Conservation (phyloP, 176 grass and related monocot genomes). For the Melocanna baccifera region DNA sequence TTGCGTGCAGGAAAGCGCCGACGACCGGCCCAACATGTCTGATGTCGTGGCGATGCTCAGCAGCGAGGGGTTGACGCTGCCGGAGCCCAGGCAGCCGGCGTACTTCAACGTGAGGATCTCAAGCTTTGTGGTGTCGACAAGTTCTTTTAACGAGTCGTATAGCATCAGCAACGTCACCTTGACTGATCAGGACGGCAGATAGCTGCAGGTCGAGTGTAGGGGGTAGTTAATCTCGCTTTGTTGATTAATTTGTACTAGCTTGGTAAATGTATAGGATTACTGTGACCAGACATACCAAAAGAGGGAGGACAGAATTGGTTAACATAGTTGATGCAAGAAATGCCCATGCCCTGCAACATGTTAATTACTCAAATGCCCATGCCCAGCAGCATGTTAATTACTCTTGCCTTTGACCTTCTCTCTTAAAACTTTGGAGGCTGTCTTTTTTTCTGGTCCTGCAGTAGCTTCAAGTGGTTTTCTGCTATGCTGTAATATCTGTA, state of each 20-base stretch:
- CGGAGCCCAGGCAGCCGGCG: conserved; percentile 43
- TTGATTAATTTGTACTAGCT: background rate
- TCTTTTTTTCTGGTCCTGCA: background rate
- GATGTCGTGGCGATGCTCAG: conserved; percentile 41
- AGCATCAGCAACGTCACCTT: conserved; percentile 32
- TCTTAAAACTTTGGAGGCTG: background rate
- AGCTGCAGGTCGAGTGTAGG: background rate
- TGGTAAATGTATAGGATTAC: conserved; percentile 2
- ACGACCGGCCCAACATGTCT: conserved; percentile 40
- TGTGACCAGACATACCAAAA: background rate
- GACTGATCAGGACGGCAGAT: conserved; percentile 30
- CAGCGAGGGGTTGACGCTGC: conserved; percentile 44
- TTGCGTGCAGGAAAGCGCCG: conserved; percentile 59
- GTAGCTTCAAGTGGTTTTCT: background rate
- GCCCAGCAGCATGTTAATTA: background rate
- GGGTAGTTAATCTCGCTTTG: background rate
- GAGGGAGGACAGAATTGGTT: conserved; percentile 14
- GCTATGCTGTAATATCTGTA: background rate
- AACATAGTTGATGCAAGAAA: conserved; percentile 25
- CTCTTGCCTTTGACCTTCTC: background rate
- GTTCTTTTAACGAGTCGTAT: conserved; percentile 22
- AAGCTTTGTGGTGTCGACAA: background rate
- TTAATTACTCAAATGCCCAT: background rate
- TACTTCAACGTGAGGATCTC: conserved; percentile 55
- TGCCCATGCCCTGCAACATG: background rate